These are phyloP conservation scores for Rhodotorula sp. DNA, from an alignment of 1,284 basidiomycete genomes.

Conservation along the genomic window DNA sequence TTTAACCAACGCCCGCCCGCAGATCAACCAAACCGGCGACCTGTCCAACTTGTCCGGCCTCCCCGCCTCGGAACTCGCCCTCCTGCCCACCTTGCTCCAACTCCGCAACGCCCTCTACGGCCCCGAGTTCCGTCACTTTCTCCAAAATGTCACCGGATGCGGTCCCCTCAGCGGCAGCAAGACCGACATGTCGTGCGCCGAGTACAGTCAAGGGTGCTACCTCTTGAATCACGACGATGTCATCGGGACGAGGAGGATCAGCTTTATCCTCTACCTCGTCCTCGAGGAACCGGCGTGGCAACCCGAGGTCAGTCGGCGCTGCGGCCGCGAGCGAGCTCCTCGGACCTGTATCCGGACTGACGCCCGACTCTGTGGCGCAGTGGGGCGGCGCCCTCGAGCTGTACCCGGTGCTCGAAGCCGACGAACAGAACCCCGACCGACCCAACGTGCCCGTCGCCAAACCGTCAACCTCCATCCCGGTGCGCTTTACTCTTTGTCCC, in stretches of 20 bases:
- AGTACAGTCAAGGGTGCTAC: conserved; percentile 86
- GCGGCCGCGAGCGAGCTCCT: neutral
- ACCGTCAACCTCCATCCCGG: conserved; percentile 38
- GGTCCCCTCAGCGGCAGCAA: conserved; percentile 85
- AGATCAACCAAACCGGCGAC: conserved; percentile 93
- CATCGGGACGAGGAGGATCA: conserved; percentile 89
- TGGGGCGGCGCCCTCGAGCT: conserved; percentile 95
- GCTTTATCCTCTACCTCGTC: conserved; percentile 97
- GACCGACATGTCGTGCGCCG: conserved; percentile 94
- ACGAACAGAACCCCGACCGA: conserved; percentile 49
- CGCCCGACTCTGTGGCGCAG: conserved; percentile 50
- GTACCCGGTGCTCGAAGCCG: conserved; percentile 61
- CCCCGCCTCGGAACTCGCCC: conserved; percentile 67
- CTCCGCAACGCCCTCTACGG: conserved; percentile 94
- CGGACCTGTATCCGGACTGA: neutral
- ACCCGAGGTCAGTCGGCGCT: conserved; percentile 33
- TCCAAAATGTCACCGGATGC: conserved; percentile 86
- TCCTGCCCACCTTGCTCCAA: conserved; percentile 72
- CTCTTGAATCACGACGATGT: conserved; percentile 97
- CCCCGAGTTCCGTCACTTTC: conserved; percentile 73
- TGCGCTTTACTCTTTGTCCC: neutral
- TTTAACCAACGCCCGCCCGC: neutral
- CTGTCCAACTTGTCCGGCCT: conserved; percentile 88
- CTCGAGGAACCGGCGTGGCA: conserved; percentile 56
- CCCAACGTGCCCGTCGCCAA: conserved; percentile 40